These are phyloP conservation scores for Tilletia indica DNA, from an alignment of 1,284 basidiomycete species.

Conservation along the genomic window DNA sequence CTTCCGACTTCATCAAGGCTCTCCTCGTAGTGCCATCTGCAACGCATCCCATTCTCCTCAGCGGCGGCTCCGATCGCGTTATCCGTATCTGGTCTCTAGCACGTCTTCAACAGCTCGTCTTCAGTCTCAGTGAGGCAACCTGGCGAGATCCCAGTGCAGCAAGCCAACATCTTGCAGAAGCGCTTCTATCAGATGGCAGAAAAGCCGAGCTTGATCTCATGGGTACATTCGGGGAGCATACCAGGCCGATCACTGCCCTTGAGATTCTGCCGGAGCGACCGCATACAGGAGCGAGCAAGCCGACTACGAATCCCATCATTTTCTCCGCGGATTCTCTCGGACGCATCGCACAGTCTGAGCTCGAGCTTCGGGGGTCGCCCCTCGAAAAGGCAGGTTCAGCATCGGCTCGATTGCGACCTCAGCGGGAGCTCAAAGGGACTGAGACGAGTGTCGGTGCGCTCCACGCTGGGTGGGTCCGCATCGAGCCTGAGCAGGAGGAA, in stretches of 20 bases:
- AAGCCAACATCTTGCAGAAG: slow-evolving; percentile 10
- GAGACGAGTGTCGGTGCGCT: slow-evolving; percentile 31
- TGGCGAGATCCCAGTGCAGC: slow-evolving; percentile 16
- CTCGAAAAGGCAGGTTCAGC: background rate
- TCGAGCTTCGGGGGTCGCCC: slow-evolving; percentile 7
- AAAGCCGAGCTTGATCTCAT: background rate
- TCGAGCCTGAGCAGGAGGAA: slow-evolving; percentile 22
- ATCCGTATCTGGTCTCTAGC: slow-evolving; percentile 27
- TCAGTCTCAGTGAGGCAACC: background rate
- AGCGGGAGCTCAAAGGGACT: slow-evolving; percentile 30
- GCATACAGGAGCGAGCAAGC: slow-evolving; percentile 15
- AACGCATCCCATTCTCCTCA: slow-evolving; percentile 22
- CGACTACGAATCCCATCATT: background rate
- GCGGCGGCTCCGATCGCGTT: slow-evolving; percentile 33
- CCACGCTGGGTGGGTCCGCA: slow-evolving; percentile 12
- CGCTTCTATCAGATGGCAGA: background rate
- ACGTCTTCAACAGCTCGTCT: background rate
- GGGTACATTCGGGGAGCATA: slow-evolving; percentile 25
- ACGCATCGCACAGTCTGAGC: slow-evolving; percentile 27
- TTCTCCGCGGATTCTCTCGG: slow-evolving; percentile 40
- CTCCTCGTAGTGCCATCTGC: slow-evolving; percentile 23
- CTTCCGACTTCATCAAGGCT: slow-evolving; percentile 36
- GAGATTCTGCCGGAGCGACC: slow-evolving; percentile 13
- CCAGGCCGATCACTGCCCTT: slow-evolving; percentile 31
- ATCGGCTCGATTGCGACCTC: slow-evolving; percentile 15